Conservation (phyloP, 2,329 filamentous ascomycete species). For the Furcasterigmium sp. region DNA sequence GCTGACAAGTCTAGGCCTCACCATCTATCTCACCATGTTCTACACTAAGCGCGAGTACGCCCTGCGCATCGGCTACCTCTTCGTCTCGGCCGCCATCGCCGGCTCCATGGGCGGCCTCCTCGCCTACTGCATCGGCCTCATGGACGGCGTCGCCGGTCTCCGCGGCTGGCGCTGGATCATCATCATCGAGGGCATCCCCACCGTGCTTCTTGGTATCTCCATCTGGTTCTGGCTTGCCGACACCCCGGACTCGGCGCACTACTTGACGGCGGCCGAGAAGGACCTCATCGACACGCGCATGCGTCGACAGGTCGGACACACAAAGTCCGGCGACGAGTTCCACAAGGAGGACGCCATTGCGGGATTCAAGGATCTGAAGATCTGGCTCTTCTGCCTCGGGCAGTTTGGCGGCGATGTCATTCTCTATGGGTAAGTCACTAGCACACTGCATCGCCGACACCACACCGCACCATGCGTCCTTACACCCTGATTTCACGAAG, state of each 20-base stretch:
- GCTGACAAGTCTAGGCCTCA: not conserved
- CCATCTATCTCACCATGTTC: not conserved
- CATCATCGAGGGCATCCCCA: constrained; percentile 22
- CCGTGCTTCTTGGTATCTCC: constrained; percentile 31
- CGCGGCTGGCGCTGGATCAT: constrained; percentile 1
- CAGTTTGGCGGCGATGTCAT: constrained; percentile 60
- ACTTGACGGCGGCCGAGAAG: constrained; percentile 46
- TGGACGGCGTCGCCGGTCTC: not conserved
- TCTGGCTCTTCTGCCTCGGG: constrained; percentile 52
- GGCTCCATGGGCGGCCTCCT: constrained; percentile 5
- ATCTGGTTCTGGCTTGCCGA: constrained; percentile 30
- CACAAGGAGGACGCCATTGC: constrained; percentile 51
- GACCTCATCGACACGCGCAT: constrained; percentile 9
- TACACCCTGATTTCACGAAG: not conserved
- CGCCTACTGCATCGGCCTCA: not conserved
- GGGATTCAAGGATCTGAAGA: constrained; percentile 57
- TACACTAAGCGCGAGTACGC: constrained; percentile 1
- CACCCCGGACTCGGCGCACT: constrained; percentile 48
- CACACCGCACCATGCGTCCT: not conserved
- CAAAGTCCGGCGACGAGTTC: constrained; percentile 20
- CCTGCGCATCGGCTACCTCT: not conserved
- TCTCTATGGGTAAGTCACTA: constrained; percentile 38
- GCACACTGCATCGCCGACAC: no score
- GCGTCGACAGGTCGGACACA: constrained; percentile 21
- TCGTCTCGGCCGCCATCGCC: constrained; percentile 2